Evolutionary conservation across 345 rosid genomes (phyloP).

Genomic region (Sisymbrium irio): DNA sequence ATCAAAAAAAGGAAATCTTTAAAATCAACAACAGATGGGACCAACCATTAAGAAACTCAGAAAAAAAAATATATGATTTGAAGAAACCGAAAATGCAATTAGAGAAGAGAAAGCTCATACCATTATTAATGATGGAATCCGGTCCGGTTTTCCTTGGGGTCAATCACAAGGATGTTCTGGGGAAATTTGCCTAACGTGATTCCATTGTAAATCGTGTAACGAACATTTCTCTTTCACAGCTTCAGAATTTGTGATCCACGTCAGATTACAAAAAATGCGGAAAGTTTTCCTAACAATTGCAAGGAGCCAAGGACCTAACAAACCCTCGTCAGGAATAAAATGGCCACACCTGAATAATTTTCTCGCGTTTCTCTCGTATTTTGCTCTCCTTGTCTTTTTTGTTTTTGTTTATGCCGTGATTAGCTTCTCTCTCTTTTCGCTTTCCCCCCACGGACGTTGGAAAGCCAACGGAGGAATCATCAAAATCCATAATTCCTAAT

Average conservation of each 20-base stretch:
- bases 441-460: slow-evolving; percentile 35
- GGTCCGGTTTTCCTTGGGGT: background rate
- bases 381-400: background rate
- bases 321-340: no score
- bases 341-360: background rate
- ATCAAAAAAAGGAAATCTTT: background rate
- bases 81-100: background rate
- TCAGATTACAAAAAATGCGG: background rate
- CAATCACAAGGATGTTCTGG: no score
- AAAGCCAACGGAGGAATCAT: slow-evolving; percentile 23
- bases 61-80: background rate
- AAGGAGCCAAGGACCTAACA: no score
- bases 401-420: background rate
- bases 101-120: slow-evolving; percentile 23
- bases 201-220: background rate
- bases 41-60: background rate
- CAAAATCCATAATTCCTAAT: background rate
- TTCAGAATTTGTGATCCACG: slow-evolving; percentile 22
- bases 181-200: background rate
- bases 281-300: no score
- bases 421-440: slow-evolving; percentile 11
- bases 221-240: background rate
- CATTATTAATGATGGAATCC: slow-evolving; percentile 10
- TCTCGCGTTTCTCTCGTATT: background rate
- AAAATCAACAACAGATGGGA: background rate